Conservation (phyloP, 257 asterid species). For the Eucommia ulmoides region DNA sequence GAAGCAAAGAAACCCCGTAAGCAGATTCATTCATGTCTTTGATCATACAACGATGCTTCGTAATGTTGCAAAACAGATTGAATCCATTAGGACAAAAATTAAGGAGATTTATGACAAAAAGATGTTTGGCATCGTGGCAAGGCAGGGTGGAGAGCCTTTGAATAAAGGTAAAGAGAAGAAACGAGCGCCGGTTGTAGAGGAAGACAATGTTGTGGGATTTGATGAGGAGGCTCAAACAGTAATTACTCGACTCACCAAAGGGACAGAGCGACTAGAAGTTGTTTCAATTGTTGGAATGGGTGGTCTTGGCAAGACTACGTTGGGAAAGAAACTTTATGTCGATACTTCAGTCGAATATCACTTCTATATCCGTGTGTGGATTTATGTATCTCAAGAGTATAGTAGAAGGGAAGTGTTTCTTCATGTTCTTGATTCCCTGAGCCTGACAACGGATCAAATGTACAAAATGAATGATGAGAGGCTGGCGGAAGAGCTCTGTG, state of each 20-base stretch:
- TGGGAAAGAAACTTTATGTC: neutral
- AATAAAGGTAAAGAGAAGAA: neutral
- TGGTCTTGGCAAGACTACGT: conserved; percentile 3
- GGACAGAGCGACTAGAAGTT: neutral
- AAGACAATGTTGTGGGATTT: conserved; percentile 2
- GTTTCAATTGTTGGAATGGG: conserved; percentile 1
- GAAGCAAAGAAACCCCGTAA: neutral
- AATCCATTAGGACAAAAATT: neutral
- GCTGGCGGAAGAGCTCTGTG: neutral
- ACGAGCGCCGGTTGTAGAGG: conserved; percentile 1
- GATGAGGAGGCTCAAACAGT: conserved; percentile 3
- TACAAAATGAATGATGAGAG: neutral
- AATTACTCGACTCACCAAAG: neutral
- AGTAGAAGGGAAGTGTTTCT: neutral
- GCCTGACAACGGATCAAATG: neutral
- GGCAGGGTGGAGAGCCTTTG: neutral
- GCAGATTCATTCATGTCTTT: neutral
- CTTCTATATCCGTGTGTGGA: conserved; percentile 1
- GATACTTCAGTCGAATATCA: neutral
- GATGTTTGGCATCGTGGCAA: neutral
- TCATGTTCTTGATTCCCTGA: neutral
- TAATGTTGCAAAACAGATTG: neutral
- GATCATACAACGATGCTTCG: neutral
- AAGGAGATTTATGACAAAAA: neutral
- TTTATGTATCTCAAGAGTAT: neutral